These are phyloP conservation scores for Paralagenidium karlingii DNA, from an alignment of 352 stramenopile genomes.

Conservation along the genomic window DNA sequence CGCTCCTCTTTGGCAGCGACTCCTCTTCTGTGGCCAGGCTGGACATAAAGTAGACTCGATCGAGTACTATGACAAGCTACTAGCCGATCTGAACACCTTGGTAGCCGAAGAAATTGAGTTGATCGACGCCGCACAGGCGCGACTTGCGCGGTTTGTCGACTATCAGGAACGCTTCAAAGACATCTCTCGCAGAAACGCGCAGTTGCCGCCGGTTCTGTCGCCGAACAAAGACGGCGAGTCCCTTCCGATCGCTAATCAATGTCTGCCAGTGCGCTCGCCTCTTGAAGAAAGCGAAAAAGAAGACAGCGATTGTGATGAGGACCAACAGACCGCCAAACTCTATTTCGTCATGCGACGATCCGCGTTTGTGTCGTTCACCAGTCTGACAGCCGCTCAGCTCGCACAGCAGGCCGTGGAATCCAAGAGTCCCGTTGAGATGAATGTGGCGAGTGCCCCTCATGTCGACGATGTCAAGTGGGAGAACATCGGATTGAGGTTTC, in stretches of 20 bases:
- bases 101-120: slow-evolving; percentile 44
- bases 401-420: slow-evolving; percentile 65
- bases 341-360: slow-evolving; percentile 35
- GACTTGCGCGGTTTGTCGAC: slow-evolving; percentile 24
- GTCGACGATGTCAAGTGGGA: slow-evolving; percentile 61
- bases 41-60: slow-evolving; percentile 44
- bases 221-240: neutral
- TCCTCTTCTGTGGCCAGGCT: slow-evolving; percentile 18
- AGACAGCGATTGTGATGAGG: slow-evolving; percentile 12
- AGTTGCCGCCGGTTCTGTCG: no score
- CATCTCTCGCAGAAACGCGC: no score
- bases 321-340: slow-evolving; percentile 15
- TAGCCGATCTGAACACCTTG: slow-evolving; percentile 33
- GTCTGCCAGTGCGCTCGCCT: slow-evolving; percentile 5
- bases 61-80: slow-evolving; percentile 31
- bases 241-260: neutral
- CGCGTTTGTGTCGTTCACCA: slow-evolving; percentile 59
- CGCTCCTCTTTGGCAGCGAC: slow-evolving; percentile 7
- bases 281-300: slow-evolving; percentile 10
- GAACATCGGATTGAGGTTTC: slow-evolving; percentile 56
- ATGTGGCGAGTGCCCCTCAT: slow-evolving; percentile 42
- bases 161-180: neutral
- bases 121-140: slow-evolving; percentile 30
- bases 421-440: slow-evolving; percentile 45
- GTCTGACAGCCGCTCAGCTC: slow-evolving; percentile 46